Evolutionary conservation across 108 stramenopile species (phyloP), one percentile per base, ranked within the genome.

Genomic region (Thalassiosira profunda): DNA sequence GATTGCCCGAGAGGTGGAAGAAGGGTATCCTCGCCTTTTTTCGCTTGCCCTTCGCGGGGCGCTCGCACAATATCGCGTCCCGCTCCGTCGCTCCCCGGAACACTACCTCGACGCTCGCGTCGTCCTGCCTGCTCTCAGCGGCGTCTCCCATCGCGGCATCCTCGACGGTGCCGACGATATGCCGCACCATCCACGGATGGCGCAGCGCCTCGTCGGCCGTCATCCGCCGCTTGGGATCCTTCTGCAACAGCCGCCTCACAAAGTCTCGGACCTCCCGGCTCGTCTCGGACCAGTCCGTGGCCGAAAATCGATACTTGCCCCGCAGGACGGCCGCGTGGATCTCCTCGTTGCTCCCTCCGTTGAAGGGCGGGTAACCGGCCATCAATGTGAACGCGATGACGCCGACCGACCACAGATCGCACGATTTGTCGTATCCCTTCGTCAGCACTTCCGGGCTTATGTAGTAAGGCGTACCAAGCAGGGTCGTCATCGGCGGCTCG

Each of bases 381-480:
- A 98, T 59, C 14, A 98, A 62, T 30, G 96, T 92, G 73, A 88
- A 98, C 3, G 81, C 75, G 49, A 98, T 91, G 14, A 98, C 98
- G 24, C 98, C 98, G 14, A 96, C 57, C 28, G 84, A 86, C 98
- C 98, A 98, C 85, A 96, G 86, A 52, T 97, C 96, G 49, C 79
- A 65, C 20, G 75, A 23, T 26, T 63, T 70, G 42, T 84, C 90
- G 42, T 91, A 91, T 21, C 74, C 72, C 4, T 80, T 21, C 20
- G 38, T 25, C 12, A 57, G 15, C 24, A 90, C 79, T 54, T 90
- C 89, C 4, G 86, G 88, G 17, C 81, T 83, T 38, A 86, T 79
- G 38, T 83, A 86, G 3, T 82, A 75, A 28, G 89, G 71, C 12
- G 89, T 85, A 40, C 89, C 89, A 23, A 59, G 41, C 4, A 59